Evolutionary conservation across 805 yeast genomes (phyloP), one percentile per base, ranked within the genome.

Genomic region (Myxozyma mucilagina): DNA sequence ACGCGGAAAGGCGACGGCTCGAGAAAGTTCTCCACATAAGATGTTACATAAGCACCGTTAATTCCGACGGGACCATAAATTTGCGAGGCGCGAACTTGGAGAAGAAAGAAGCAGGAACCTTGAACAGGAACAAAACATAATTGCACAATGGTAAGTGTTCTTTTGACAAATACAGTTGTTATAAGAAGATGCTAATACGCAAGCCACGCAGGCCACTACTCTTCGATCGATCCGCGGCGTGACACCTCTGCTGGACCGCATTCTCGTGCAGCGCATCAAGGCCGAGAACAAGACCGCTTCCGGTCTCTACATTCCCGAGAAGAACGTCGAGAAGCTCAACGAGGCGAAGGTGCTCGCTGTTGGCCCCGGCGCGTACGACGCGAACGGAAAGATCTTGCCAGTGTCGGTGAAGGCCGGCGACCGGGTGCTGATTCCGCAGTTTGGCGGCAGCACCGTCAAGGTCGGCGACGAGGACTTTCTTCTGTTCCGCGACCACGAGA

Each of bases 241-340:
- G 74, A 86, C 87, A 68, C 99, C 99, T 67, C 85, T 96, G 70
- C 82, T 94, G 70, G 98, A 94, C 86, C 88, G 99, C 79, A 93
- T 94, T 64, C 84, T 94, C 66, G 97, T 94, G 65, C 97, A 92
- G 81, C 89, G 97, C 78, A 78, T 87, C 73, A 91, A 90, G 82
- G 96, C 96, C 62, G 87, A 89, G 73, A 82, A 93, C 68, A 83
- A 91, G 80, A 92, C 98, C 62, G 88, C 96, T 60, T 86, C 94
- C 48, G 98, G 98, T 73, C 84, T 92, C 72, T 89, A 85, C 78
- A 87, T 92, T 69, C 98, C 98, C 65, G 97, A 92, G 79, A 91
- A 91, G 82, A 92, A 93, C 81, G 96, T 87, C 71, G 93, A 90
- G 76, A 94, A 93, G 80, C 84, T 91, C 73, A 89, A 89, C 81